phyloP scores from a whole-genome alignment of 257 asterid species.

The Solanum sparsipilum region DNA sequence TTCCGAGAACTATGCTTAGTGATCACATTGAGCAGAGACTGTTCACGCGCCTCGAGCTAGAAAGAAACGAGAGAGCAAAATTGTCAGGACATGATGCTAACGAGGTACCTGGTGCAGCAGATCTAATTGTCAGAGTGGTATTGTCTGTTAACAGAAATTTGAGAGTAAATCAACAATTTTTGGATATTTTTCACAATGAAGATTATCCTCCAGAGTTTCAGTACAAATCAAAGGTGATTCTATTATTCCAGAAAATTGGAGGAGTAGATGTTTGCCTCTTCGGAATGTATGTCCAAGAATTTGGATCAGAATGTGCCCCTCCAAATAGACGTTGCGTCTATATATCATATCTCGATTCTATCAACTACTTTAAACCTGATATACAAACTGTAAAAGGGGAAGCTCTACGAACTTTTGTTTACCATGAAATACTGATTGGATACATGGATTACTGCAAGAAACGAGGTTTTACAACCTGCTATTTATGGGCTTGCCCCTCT shows the following conservation, averaged over 20 bases:
- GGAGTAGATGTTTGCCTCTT: conserved; percentile 76
- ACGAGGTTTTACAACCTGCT: conserved; percentile 54
- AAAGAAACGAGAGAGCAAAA: conserved; percentile 48
- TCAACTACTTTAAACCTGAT: conserved; percentile 63
- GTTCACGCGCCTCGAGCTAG: conserved; percentile 35
- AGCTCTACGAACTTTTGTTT: conserved; percentile 63
- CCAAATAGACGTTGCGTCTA: conserved; percentile 65
- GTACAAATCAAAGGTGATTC: conserved; percentile 60
- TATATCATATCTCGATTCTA: conserved; percentile 73
- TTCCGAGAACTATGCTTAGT: conserved; percentile 58
- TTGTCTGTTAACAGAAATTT: conserved; percentile 33
- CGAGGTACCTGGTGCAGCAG: conserved; percentile 57
- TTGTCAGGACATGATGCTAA: conserved; percentile 17
- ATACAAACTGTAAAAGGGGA: conserved; percentile 36
- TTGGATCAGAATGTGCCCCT: conserved; percentile 55
- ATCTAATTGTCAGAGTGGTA: conserved; percentile 60
- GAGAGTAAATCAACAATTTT: conserved; percentile 50
- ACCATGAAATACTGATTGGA: conserved; percentile 74
- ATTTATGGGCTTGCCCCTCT: conserved; percentile 86
- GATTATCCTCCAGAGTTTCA: conserved; percentile 55
- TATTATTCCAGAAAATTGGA: conserved; percentile 61
- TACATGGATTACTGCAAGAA: conserved; percentile 77
- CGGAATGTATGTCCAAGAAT: conserved; percentile 71
- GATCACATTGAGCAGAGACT: conserved; percentile 61
- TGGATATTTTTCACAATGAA: conserved; percentile 44